Base-by-base conservation (phyloP, 2,329 filamentous ascomycete genomes). In the Thelonectria blattea region DNA sequence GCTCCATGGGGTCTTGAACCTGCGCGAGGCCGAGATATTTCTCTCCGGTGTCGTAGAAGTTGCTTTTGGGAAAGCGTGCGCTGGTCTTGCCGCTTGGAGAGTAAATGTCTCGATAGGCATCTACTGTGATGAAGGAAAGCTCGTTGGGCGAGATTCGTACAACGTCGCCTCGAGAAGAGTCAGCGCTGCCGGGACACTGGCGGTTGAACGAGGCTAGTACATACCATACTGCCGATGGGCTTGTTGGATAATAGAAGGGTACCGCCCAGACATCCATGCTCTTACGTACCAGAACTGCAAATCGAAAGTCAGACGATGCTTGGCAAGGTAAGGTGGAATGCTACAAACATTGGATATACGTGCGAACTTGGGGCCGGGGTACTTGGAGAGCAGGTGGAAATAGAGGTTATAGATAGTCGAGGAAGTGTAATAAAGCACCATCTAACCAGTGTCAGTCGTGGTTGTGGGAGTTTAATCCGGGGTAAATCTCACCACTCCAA, bases 361-460 rank as follows among this genome's bases (percentile, higher is more conserved):
- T 30, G 67, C 65, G 11, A 69, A 32, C 22, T 52, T 61, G 2
- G 68, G 68, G 5, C 68, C 67, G 6, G 68, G 68, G 9, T 60
- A 69, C 14, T 60, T 63, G 2, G 68, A 60, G 1, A 70, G 42
- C 22, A 67, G 65, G 43, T 70, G 67, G 3, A 68, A 66, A 3
- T 48, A 56, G 1, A 67, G 2, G 12, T 59, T 54, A 39, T 69
- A 70, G 3, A 60, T 54, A 14, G 32, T 37, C 34, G 3, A 15
- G 2, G 34, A 37, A 37, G 34, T 12, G 34, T 37, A 37, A 6
- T 37, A 37, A 15, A 15, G 12, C 34, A 37, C 15, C 34, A 37
- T 12, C 34, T 37, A 15, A 3, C 15, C 12, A 6, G 34, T 15
- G 34, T 37, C 10, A 37, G 34, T 14, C 4, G 9, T 15, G 11